Conservation (phyloP, 768 basidiomycete genomes). For the Lepiota venenata region DNA sequence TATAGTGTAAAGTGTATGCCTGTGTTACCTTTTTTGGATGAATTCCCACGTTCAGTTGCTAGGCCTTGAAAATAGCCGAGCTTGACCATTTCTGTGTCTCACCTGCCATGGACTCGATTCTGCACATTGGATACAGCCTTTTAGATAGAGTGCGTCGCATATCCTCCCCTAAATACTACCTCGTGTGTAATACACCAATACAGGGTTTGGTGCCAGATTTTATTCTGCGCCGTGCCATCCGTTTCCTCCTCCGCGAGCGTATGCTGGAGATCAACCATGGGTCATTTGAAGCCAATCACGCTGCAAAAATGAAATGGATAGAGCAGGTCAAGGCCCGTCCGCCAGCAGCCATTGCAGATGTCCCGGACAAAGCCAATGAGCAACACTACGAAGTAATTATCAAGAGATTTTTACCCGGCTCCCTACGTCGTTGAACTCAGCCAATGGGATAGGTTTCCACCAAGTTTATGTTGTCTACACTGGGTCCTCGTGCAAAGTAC, state of each 20-base stretch:
- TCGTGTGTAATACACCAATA: not conserved
- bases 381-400: constrained; percentile 68
- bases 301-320: constrained; percentile 66
- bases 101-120: constrained; percentile 19
- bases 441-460: constrained; percentile 43
- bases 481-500: constrained; percentile 67
- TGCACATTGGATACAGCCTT: constrained; percentile 34
- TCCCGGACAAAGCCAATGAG: constrained; percentile 67
- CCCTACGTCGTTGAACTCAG: not conserved
- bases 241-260: constrained; percentile 45
- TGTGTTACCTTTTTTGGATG: not conserved
- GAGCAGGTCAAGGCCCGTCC: constrained; percentile 44
- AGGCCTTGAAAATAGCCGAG: not conserved
- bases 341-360: constrained; percentile 48
- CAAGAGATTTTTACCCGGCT: not conserved
- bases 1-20: constrained; percentile 6
- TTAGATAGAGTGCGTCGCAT: constrained; percentile 20
- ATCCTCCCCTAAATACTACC: not conserved
- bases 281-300: constrained; percentile 57
- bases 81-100: not conserved
- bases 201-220: constrained; percentile 65
- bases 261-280: constrained; percentile 60
- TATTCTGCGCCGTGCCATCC: constrained; percentile 31
- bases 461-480: constrained; percentile 59
- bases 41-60: not conserved